A percentile compares a stretch with the other conserved stretches of the same genome.
Evolutionary conservation across 495 filamentous ascomycete genomes (phyloP).

Genomic region (Pseudoneurospora amorphoporcata): DNA sequence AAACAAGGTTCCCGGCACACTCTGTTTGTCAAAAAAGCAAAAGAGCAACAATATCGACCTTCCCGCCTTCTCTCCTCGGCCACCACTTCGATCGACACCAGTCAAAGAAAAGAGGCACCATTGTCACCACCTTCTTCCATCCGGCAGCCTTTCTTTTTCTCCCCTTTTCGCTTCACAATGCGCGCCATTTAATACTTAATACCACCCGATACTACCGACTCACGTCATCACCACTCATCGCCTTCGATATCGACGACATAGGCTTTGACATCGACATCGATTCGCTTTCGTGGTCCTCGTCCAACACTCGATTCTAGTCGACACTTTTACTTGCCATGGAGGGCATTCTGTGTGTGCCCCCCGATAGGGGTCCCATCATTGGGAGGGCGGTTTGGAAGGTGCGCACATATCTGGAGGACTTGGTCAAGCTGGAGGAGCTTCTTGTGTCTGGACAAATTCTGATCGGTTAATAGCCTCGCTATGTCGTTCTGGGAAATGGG

Average conservation of each 20-base stretch:
- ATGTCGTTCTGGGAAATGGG: conserved; percentile 32
- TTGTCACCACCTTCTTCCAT: not conserved
- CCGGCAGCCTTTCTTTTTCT: not conserved
- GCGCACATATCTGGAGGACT: not conserved
- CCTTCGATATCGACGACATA: conserved; percentile 13
- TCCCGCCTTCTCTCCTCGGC: not conserved
- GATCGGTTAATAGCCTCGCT: conserved; percentile 29
- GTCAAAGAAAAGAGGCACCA: conserved; percentile 1
- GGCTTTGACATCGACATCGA: not conserved
- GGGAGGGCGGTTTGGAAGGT: conserved; percentile 50
- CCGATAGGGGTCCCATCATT: conserved; percentile 46
- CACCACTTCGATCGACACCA: not conserved
- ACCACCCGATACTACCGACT: not conserved
- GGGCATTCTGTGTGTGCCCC: conserved; percentile 43
- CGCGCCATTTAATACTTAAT: conserved; percentile 12
- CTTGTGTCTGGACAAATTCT: not conserved
- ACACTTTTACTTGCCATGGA: conserved; percentile 31
- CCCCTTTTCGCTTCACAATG: conserved; percentile 6
- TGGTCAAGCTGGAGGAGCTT: not conserved
- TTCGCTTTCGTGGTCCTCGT: not conserved
- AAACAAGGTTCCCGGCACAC: not conserved
- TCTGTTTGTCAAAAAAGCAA: not conserved
- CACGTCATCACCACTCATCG: not conserved
- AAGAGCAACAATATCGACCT: not conserved
- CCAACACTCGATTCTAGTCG: not conserved